A percentile compares a stretch with the other conserved stretches of the same genome.
These are phyloP conservation scores for Aspergillus ostianus DNA, from an alignment of 495 filamentous ascomycete genomes.

Conservation along the genomic window DNA sequence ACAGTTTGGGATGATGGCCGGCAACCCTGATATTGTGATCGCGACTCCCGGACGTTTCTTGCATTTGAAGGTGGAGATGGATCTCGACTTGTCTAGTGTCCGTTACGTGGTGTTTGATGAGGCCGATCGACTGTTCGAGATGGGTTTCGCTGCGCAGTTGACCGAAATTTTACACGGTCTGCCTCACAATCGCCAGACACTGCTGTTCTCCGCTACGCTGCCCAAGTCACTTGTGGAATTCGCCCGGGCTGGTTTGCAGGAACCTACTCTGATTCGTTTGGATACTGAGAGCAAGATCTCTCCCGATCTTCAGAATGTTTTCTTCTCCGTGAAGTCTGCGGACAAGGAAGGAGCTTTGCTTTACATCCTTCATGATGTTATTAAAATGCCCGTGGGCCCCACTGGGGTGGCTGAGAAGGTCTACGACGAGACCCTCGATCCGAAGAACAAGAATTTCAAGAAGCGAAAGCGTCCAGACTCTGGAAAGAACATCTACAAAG, in stretches of 20 bases:
- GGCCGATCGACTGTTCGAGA: conserved; percentile 94
- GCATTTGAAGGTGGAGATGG: conserved; percentile 95
- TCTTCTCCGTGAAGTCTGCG: conserved; percentile 85
- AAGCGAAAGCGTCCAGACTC: conserved; percentile 63
- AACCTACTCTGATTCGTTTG: conserved; percentile 80
- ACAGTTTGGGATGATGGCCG: conserved; percentile 88
- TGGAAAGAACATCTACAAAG: conserved; percentile 34
- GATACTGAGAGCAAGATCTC: conserved; percentile 96
- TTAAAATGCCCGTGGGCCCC: conserved; percentile 82
- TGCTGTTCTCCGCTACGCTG: conserved; percentile 92
- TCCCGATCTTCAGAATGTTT: conserved; percentile 86
- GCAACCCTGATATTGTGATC: conserved; percentile 94
- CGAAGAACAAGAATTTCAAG: conserved; percentile 50
- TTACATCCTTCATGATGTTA: conserved; percentile 84
- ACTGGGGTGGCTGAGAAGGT: conserved; percentile 51
- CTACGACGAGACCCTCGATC: conserved; percentile 43
- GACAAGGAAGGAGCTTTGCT: conserved; percentile 93
- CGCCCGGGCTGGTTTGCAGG: conserved; percentile 86
- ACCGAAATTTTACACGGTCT: conserved; percentile 90
- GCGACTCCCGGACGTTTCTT: conserved; percentile 94
- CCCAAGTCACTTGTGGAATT: conserved; percentile 94
- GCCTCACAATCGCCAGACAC: conserved; percentile 78
- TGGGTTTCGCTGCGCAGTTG: conserved; percentile 93
- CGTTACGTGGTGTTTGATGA: conserved; percentile 96
- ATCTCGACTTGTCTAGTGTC: conserved; percentile 79